phyloP scores from a whole-genome alignment of 257 asterid genomes.

The Nicotiana obtusifolia region DNA sequence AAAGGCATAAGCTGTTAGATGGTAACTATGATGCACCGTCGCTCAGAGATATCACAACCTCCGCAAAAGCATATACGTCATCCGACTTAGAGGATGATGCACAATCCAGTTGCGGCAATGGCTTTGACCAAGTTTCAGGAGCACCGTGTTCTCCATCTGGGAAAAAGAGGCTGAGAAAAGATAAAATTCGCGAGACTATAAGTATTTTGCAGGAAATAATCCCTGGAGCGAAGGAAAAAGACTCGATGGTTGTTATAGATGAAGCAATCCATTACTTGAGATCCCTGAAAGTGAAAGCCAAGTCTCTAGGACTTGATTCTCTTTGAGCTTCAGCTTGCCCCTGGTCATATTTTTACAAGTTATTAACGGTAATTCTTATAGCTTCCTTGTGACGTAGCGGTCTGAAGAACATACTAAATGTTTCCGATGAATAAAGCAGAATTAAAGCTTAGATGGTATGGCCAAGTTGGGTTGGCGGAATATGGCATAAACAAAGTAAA shows the following conservation, averaged over 20 bases:
- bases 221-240: slow-evolving; percentile 60
- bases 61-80: slow-evolving; percentile 23
- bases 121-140: slow-evolving; percentile 16
- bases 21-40: slow-evolving; percentile 26
- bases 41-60: slow-evolving; percentile 14
- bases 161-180: slow-evolving; percentile 49
- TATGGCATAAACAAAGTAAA: not conserved
- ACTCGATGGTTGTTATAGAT: slow-evolving; percentile 52
- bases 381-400: not conserved
- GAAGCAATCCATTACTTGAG: slow-evolving; percentile 71
- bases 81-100: slow-evolving; percentile 55
- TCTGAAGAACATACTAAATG: not conserved
- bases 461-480: not conserved
- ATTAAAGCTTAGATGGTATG: not conserved
- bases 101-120: slow-evolving; percentile 49
- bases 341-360: slow-evolving; percentile 8
- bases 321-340: slow-evolving; percentile 21
- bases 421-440: not conserved
- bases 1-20: slow-evolving; percentile 45
- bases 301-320: slow-evolving; percentile 53
- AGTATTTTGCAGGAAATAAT: slow-evolving; percentile 52
- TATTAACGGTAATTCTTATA: slow-evolving; percentile 5
- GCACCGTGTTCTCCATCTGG: slow-evolving; percentile 23
- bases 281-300: slow-evolving; percentile 61
- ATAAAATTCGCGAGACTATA: slow-evolving; percentile 47